Evolutionary conservation across 2,329 filamentous ascomycete genomes (phyloP).

Genomic region (Huntiella omanensis): DNA sequence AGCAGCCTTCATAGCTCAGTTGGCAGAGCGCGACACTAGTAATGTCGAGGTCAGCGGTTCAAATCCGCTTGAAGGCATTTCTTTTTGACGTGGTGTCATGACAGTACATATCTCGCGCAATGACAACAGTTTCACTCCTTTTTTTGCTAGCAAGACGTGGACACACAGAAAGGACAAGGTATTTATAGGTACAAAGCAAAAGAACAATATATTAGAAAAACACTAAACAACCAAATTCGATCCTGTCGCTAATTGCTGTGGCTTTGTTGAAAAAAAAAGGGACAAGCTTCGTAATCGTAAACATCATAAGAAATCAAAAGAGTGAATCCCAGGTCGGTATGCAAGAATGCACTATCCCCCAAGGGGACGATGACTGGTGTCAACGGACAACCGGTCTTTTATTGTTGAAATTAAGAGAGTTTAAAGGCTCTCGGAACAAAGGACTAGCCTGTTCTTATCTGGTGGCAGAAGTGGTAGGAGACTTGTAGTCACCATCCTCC

Average conservation of each 20-base stretch:
- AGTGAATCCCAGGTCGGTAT: neutral
- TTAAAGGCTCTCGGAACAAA: too few species aligned
- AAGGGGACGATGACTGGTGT: too few species aligned
- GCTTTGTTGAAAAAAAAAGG: slow-evolving; percentile 7
- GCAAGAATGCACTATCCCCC: neutral
- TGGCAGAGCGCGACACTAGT: slow-evolving; percentile 12
- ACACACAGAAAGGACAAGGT: neutral
- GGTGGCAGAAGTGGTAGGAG: neutral
- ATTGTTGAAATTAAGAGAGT: slow-evolving; percentile 1
- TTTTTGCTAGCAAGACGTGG: neutral
- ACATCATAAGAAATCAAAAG: neutral
- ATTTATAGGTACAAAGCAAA: neutral
- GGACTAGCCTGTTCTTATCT: neutral
- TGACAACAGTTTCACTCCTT: neutral
- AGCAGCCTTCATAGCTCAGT: slow-evolving; percentile 11
- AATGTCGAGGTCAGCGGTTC: slow-evolving; percentile 12
- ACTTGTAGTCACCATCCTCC: neutral
- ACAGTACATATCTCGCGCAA: neutral
- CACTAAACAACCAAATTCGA: neutral
- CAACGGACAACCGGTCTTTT: neutral
- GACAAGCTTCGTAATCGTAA: neutral
- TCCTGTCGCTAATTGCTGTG: neutral
- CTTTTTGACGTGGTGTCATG: neutral
- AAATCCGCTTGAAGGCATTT: slow-evolving; percentile 11
- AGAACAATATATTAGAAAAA: neutral